A percentile compares a stretch with the other conserved stretches of the same genome.
Conservation (phyloP, 1,139 yeast genomes). For the Pichiaceae sp. region DNA sequence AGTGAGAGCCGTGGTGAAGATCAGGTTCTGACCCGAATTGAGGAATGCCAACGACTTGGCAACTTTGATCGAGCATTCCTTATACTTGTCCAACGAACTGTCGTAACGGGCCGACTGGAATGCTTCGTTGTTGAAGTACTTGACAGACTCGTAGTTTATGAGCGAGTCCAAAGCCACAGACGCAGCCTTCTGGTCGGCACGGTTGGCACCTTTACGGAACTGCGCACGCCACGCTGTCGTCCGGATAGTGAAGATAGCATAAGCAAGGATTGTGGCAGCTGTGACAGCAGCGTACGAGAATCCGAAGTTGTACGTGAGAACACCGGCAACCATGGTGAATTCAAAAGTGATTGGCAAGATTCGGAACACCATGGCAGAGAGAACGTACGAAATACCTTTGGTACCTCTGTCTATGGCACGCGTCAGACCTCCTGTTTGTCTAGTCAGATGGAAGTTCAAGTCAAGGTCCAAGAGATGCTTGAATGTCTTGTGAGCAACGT, state of each 20-base stretch:
- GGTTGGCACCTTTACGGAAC: slow-evolving; percentile 84
- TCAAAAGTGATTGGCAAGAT: slow-evolving; percentile 90
- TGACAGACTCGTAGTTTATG: slow-evolving; percentile 90
- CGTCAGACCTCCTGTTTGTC: slow-evolving; percentile 94
- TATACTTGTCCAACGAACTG: slow-evolving; percentile 64
- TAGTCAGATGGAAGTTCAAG: slow-evolving; percentile 77
- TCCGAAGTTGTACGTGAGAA: slow-evolving; percentile 89
- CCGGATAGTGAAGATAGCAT: slow-evolving; percentile 75
- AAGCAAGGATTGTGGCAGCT: slow-evolving; percentile 76
- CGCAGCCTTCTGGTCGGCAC: slow-evolving; percentile 92
- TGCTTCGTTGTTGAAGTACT: slow-evolving; percentile 83
- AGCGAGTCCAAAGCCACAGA: slow-evolving; percentile 89
- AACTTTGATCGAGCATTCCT: slow-evolving; percentile 75
- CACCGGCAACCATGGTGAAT: slow-evolving; percentile 87
- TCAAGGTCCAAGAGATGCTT: slow-evolving; percentile 77
- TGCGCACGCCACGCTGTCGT: slow-evolving; percentile 97
- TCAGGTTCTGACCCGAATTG: slow-evolving; percentile 87
- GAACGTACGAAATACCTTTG: slow-evolving; percentile 88
- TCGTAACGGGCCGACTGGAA: slow-evolving; percentile 79
- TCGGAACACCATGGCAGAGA: slow-evolving; percentile 95
- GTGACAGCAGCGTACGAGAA: slow-evolving; percentile 84
- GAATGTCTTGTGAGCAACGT: slow-evolving; percentile 85
- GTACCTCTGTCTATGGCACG: slow-evolving; percentile 97
- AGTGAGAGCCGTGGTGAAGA: slow-evolving; percentile 86
- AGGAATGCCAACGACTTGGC: slow-evolving; percentile 88